Base-by-base conservation (phyloP, 1,284 basidiomycete species). In the Phellopilus nigrolimitatus region DNA sequence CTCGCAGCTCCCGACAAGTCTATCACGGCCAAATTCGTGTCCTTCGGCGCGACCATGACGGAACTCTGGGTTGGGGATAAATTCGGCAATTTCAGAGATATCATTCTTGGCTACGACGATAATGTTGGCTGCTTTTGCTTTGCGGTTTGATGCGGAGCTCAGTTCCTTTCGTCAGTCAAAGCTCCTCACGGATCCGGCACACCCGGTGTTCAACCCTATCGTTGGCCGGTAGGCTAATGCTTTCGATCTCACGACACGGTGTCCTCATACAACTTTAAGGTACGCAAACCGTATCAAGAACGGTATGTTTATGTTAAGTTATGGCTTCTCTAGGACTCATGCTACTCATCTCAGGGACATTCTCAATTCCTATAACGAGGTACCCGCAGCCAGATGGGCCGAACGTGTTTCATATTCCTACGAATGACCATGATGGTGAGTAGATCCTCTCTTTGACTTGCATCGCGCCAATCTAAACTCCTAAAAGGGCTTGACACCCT, bases 321-420 rank as follows among this genome's bases (percentile, higher is more conserved):
- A n/a, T n/a, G n/a, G n/a, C n/a, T n/a, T n/a, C n/a, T n/a, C n/a
- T n/a, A n/a, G n/a, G n/a, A n/a, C n/a, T n/a, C n/a, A n/a, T n/a
- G n/a, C n/a, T n/a, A n/a, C n/a, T n/a, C n/a, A n/a, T n/a, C n/a
- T n/a, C n/a, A n/a, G 76, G 76, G 25, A 75, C 73, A 1, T 80
- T 79, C 59, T 76, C 76, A 0, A 78, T 80, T 37, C 77, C 78
- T 0, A 75, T 76, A 25, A 72, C 73, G 5, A 75, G 74, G 62
- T 49, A 68, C 43, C 70, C 75, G 9, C 69, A 72, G 52, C 71
- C 71, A 0, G 64, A 66, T 41, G 75, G 70, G 2, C 69, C 73
- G 0, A 70, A 72, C 47, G 71, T 74, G 0, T 79, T 71, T 56
- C 72, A 77, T 44, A 75, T 76, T 21, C 72, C 75, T 1, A 71